phyloP scores from a whole-genome alignment of 2,329 filamentous ascomycete species.

The Aspergillus tubingensis region DNA sequence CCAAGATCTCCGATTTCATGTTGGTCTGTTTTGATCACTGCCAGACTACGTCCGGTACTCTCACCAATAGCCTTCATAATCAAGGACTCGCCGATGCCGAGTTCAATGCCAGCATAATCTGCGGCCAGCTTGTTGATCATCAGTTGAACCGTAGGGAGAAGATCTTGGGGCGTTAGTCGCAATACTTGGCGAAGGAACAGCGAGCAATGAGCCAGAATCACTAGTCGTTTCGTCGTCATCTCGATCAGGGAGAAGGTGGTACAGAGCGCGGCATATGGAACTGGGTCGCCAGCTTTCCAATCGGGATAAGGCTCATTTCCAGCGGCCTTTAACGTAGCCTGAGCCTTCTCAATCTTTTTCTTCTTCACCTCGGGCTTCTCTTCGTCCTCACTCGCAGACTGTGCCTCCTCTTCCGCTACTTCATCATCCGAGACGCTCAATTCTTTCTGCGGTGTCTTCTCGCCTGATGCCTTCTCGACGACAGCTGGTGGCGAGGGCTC shows the following conservation, averaged over 20 bases:
- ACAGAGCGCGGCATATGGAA: slow-evolving; percentile 92
- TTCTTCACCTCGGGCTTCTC: slow-evolving; percentile 70
- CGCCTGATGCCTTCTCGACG: slow-evolving; percentile 48
- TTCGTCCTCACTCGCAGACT: slow-evolving; percentile 56
- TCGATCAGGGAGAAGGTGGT: slow-evolving; percentile 93
- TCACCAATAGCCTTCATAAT: slow-evolving; percentile 99
- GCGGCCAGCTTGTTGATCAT: slow-evolving; percentile 99
- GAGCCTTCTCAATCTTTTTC: slow-evolving; percentile 78
- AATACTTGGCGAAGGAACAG: slow-evolving; percentile 93
- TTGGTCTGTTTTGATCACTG: slow-evolving; percentile 92
- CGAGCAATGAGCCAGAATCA: slow-evolving; percentile 86
- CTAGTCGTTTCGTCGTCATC: slow-evolving; percentile 85
- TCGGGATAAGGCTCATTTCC: slow-evolving; percentile 86
- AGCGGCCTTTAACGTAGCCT: slow-evolving; percentile 69
- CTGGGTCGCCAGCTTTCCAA: slow-evolving; percentile 84
- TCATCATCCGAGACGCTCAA: slow-evolving; percentile 32
- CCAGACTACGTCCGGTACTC: slow-evolving; percentile 81
- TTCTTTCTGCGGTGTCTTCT: slow-evolving; percentile 42
- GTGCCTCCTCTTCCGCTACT: slow-evolving; percentile 37
- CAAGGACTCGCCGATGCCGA: slow-evolving; percentile 96
- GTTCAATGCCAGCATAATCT: slow-evolving; percentile 92
- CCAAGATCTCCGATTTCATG: slow-evolving; percentile 95
- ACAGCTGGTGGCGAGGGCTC: slow-evolving; percentile 24
- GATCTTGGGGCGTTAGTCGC: slow-evolving; percentile 80
- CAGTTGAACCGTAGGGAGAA: slow-evolving; percentile 83